Percentiles rank a stretch among this genome's conserved stretches.
phyloP scores from a whole-genome alignment of 352 stramenopile genomes.

The Phytophthora crassamura region DNA sequence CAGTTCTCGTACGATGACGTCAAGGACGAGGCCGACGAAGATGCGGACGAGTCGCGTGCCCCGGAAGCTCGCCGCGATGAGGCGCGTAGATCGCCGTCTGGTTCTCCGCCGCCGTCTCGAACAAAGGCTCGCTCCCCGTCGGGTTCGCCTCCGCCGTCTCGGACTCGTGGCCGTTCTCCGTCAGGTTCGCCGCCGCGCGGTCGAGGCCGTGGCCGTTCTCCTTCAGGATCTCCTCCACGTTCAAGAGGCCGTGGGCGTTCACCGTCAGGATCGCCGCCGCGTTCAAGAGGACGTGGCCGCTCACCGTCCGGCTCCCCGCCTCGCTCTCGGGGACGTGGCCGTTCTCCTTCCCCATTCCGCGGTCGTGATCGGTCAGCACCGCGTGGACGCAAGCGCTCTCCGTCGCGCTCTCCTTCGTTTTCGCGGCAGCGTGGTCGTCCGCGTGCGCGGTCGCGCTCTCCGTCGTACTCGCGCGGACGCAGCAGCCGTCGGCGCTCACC shows the following conservation, averaged over 20 bases:
- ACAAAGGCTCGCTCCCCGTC: slow-evolving; percentile 23
- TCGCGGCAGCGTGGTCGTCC: slow-evolving; percentile 27
- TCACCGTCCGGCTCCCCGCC: slow-evolving; percentile 40
- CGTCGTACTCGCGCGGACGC: slow-evolving; percentile 33
- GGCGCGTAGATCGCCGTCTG: slow-evolving; percentile 17
- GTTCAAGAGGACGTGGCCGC: slow-evolving; percentile 31
- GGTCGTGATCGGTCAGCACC: slow-evolving; percentile 30
- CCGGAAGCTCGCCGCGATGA: slow-evolving; percentile 16
- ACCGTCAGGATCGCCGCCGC: slow-evolving; percentile 19
- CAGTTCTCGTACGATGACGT: slow-evolving; percentile 85
- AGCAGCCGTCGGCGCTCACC: slow-evolving; percentile 34
- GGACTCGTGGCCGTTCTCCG: slow-evolving; percentile 9
- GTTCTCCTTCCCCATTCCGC: slow-evolving; percentile 27
- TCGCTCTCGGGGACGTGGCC: slow-evolving; percentile 29
- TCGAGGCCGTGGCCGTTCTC: slow-evolving; percentile 26
- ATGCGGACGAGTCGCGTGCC: slow-evolving; percentile 16
- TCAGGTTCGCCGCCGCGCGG: slow-evolving; percentile 23
- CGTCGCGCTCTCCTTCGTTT: slow-evolving; percentile 30
- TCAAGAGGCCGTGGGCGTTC: slow-evolving; percentile 29
- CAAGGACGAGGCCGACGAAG: slow-evolving; percentile 50
- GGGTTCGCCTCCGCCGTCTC: slow-evolving; percentile 12
- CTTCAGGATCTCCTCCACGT: slow-evolving; percentile 34
- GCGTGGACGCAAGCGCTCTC: slow-evolving; percentile 32
- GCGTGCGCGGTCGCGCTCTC: slow-evolving; percentile 38
- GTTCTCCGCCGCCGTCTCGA: slow-evolving; percentile 4